Evolutionary conservation across 225 moss, liverwort and hornwort genomes (phyloP).

Genomic region (Asterella californica): DNA sequence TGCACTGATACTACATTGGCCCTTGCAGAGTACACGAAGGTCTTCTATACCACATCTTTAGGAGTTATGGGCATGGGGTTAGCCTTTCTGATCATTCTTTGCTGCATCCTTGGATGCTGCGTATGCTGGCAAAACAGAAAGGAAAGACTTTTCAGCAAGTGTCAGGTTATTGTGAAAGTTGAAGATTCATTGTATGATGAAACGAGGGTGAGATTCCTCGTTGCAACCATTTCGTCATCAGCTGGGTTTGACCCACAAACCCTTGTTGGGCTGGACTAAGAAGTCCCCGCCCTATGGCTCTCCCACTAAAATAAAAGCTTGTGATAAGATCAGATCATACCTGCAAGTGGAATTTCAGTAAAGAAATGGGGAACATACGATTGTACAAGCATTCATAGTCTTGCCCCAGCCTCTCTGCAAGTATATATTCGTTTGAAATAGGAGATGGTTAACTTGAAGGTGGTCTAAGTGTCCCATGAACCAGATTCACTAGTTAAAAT

Average conservation of each 20-base stretch:
- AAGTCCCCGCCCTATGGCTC: slow-evolving; percentile 21
- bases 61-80: slow-evolving; percentile 31
- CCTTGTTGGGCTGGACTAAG: slow-evolving; percentile 23
- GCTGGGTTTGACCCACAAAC: background rate
- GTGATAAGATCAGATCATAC: too few relatives aligned
- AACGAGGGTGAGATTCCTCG: slow-evolving; percentile 25
- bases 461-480: too few relatives aligned
- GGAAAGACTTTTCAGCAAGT: slow-evolving; percentile 26
- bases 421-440: too few relatives aligned
- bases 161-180: slow-evolving; percentile 18
- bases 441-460: too few relatives aligned
- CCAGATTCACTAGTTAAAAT: too few relatives aligned
- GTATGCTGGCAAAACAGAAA: slow-evolving; percentile 33
- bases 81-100: slow-evolving; percentile 12
- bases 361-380: too few relatives aligned
- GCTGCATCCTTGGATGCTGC: slow-evolving; percentile 36
- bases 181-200: slow-evolving; percentile 24
- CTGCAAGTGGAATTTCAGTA: too few relatives aligned
- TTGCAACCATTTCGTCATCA: background rate
- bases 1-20: background rate
- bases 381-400: too few relatives aligned
- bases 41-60: slow-evolving; percentile 24
- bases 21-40: slow-evolving; percentile 37
- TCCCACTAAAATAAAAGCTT: too few relatives aligned
- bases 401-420: too few relatives aligned